Base-by-base conservation (phyloP, 2,329 filamentous ascomycete species). In the Zasmidium citrigriseum region DNA sequence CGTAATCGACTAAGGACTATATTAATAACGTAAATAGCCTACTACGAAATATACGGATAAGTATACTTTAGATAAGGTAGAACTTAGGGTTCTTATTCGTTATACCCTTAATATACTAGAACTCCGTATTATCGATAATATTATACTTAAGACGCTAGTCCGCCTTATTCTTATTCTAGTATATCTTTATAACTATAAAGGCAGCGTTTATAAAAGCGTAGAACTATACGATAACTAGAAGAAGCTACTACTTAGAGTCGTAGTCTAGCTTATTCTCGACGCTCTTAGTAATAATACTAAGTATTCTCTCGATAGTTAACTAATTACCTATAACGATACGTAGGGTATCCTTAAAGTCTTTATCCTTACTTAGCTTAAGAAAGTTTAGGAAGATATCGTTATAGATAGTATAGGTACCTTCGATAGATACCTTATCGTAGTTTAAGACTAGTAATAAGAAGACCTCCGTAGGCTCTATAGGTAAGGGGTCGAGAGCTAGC, bases 1-100 rank as follows among this genome's bases (percentile, higher is more conserved):
- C 4, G 18, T 27, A 27, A 20, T 51, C 24, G 18, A 27, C 34
- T 38, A 51, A 16, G 9, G 23, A 18, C 48, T 51, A 20, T 20
- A 51, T 20, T 24, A 51, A 18, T 20, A 51, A 7, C 2, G 9
- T 14, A 14, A 51, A 27, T 16, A 18, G 14, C 14, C 48, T 14
- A n/a, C n/a, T 18, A 23, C 29, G 20, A 16, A 51, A 51, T n/a
- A 23, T 14, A 38, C 25, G n/a, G 2, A 34, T 20, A 29, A 38
- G 3, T 21, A 51, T 24, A 34, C 23, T 29, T 25, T 51, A 38
- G 12, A 29, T 22, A 2, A n/a, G 20, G 34, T 27, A 51, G 48
- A 51, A 51, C 48, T 51, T 51, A 38, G 48, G 25, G 24, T 51
- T 51, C 48, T 51, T 51, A 20, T 34, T 51, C 16, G 24, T 51